Conservation (phyloP, 1,284 basidiomycete species). For the Irpex sp. region DNA sequence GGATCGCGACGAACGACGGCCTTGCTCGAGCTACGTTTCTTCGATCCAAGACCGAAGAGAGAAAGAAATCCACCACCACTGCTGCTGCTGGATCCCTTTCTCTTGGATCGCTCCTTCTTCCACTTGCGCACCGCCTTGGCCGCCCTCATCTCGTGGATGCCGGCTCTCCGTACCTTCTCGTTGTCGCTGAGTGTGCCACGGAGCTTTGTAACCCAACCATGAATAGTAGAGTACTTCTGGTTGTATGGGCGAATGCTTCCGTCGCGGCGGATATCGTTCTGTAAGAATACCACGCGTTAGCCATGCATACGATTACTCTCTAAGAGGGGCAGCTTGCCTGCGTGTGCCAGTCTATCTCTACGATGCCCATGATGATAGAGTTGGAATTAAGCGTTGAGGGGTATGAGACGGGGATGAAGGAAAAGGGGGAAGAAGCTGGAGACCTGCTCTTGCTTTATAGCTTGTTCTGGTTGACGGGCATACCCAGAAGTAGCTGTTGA, state of each 20-base stretch:
- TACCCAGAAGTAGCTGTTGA: neutral
- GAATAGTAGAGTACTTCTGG: constrained; percentile 61
- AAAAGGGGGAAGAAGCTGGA: neutral
- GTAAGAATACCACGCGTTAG: neutral
- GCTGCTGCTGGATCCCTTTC: neutral
- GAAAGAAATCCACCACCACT: constrained; percentile 12
- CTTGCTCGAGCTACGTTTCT: constrained; percentile 3
- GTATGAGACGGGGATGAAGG: neutral
- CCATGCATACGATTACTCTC: neutral
- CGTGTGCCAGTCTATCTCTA: constrained; percentile 42
- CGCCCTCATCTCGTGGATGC: constrained; percentile 34
- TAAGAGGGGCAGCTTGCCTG: constrained; percentile 18
- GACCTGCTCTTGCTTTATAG: constrained; percentile 1
- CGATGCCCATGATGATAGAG: constrained; percentile 2
- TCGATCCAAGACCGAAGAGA: constrained; percentile 9
- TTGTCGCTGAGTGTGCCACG: constrained; percentile 67
- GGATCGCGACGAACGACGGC: neutral
- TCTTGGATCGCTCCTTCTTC: constrained; percentile 15
- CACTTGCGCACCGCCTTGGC: constrained; percentile 25
- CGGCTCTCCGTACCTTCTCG: constrained; percentile 54
- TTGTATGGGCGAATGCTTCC: constrained; percentile 22
- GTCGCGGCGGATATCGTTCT: constrained; percentile 38
- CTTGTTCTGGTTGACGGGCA: neutral
- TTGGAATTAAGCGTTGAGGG: neutral
- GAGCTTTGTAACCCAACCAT: constrained; percentile 78